These are phyloP conservation scores for Styphnolobium japonicum DNA, from an alignment of 306 rosid species.

Conservation along the genomic window DNA sequence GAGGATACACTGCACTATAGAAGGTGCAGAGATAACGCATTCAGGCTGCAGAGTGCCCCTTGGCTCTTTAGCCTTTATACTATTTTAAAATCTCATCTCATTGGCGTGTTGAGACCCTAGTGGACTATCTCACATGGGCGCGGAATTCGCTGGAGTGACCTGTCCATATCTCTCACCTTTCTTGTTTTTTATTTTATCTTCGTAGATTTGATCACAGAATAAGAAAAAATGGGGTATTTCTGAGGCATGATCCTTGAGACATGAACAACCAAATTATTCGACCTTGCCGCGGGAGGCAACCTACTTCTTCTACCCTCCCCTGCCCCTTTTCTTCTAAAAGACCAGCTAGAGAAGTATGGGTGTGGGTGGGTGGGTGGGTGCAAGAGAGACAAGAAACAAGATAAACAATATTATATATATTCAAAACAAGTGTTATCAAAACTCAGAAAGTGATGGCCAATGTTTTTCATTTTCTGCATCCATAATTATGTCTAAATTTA, in stretches of 20 bases:
- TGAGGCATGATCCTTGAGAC: slow-evolving; percentile 73
- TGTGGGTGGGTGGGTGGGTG: neutral
- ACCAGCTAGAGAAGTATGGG: neutral
- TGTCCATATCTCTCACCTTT: slow-evolving; percentile 14
- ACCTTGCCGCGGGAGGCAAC: slow-evolving; percentile 71
- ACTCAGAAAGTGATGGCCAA: neutral
- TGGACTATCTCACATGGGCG: slow-evolving; percentile 49
- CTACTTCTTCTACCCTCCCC: slow-evolving; percentile 33
- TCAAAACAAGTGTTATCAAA: neutral
- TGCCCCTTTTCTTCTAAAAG: neutral
- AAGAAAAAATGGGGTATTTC: slow-evolving; percentile 29
- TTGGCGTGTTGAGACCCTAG: slow-evolving; percentile 42
- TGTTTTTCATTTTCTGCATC: neutral
- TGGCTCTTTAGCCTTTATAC: slow-evolving; percentile 12
- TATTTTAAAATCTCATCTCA: slow-evolving; percentile 29
- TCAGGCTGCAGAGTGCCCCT: neutral
- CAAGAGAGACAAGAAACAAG: neutral
- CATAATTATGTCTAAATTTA: neutral
- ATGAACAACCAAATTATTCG: slow-evolving; percentile 52
- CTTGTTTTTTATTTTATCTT: neutral
- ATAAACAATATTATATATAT: neutral
- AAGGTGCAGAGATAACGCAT: slow-evolving; percentile 27
- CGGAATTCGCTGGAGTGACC: slow-evolving; percentile 2
- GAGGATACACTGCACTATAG: slow-evolving; percentile 49
- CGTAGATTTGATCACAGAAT: neutral